These are phyloP conservation scores for Teunomyces aglyptinius DNA, from an alignment of 805 yeast genomes.

Conservation along the genomic window DNA sequence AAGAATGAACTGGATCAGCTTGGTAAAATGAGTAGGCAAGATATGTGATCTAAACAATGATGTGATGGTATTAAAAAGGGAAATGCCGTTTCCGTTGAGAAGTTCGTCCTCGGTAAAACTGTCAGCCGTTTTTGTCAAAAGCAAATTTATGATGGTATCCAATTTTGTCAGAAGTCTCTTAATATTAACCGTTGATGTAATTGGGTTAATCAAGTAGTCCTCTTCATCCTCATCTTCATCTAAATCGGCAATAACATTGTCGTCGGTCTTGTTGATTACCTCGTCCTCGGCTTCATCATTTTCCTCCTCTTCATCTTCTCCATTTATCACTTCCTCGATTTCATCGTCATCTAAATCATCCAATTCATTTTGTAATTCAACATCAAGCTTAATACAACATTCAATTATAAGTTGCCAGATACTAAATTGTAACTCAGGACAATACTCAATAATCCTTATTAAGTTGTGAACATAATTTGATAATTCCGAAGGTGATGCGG, in stretches of 20 bases:
- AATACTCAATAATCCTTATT: slow-evolving; percentile 59
- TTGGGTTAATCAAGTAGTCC: slow-evolving; percentile 45
- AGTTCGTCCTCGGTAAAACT: slow-evolving; percentile 52
- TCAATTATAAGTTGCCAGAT: slow-evolving; percentile 83
- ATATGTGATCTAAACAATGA: slow-evolving; percentile 79
- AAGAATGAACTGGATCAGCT: slow-evolving; percentile 79
- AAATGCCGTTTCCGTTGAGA: slow-evolving; percentile 61
- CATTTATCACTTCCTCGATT: slow-evolving; percentile 51
- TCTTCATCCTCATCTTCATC: slow-evolving; percentile 36
- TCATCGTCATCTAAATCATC: slow-evolving; percentile 76
- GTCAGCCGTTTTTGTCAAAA: slow-evolving; percentile 50
- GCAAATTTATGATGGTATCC: slow-evolving; percentile 61
- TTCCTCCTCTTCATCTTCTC: slow-evolving; percentile 40
- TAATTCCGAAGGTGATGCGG: slow-evolving; percentile 51
- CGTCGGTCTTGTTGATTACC: slow-evolving; percentile 29
- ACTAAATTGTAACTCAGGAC: slow-evolving; percentile 69
- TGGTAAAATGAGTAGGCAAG: slow-evolving; percentile 88
- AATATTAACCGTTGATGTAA: slow-evolving; percentile 43
- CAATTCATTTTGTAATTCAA: slow-evolving; percentile 83
- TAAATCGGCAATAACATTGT: slow-evolving; percentile 28
- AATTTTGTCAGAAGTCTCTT: slow-evolving; percentile 62
- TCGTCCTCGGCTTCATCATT: slow-evolving; percentile 24
- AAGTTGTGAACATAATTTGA: slow-evolving; percentile 67
- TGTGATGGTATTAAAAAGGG: slow-evolving; percentile 68
- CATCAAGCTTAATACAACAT: slow-evolving; percentile 81